A percentile compares a stretch with the other conserved stretches of the same genome.
Evolutionary conservation across 2,329 filamentous ascomycete species (phyloP).

Genomic region (Thermomyces lanuginosus): DNA sequence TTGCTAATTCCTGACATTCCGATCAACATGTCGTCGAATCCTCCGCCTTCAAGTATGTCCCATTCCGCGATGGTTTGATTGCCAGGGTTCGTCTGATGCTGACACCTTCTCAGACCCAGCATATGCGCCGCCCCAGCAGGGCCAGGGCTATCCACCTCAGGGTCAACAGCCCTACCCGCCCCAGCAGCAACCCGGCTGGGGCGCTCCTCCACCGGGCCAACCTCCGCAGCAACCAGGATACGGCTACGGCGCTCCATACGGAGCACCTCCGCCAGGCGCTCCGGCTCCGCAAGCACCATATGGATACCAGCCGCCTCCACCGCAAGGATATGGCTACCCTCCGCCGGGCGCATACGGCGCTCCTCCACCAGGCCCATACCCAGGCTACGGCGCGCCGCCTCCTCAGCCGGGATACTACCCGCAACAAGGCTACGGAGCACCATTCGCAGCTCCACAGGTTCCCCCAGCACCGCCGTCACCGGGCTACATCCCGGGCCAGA

Average conservation of each 20-base stretch:
- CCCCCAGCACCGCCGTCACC: conserved; percentile 49
- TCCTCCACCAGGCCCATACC: conserved; percentile 9
- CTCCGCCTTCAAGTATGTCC: too few relatives aligned
- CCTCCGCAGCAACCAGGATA: conserved; percentile 1
- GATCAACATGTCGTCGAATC: too few relatives aligned
- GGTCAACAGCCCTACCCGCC: conserved; percentile 3
- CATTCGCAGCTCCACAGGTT: conserved; percentile 10
- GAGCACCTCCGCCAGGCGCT: not conserved
- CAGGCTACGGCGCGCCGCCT: conserved; percentile 14
- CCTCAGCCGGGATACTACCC: conserved; percentile 17
- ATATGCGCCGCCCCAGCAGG: conserved; percentile 4
- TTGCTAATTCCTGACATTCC: too few relatives aligned
- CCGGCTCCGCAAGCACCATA: conserved; percentile 14
- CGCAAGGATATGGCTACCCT: conserved; percentile 10
- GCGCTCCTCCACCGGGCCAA: conserved; percentile 3
- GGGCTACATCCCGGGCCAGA: conserved; percentile 59
- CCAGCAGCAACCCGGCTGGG: conserved; percentile 4
- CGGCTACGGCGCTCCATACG: not conserved
- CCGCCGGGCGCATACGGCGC: conserved; percentile 11
- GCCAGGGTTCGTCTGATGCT: too few relatives aligned
- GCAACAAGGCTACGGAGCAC: conserved; percentile 16
- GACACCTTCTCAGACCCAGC: conserved; percentile 1
- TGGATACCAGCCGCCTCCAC: conserved; percentile 9
- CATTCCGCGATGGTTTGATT: too few relatives aligned
- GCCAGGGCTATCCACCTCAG: conserved; percentile 2